phyloP scores from a whole-genome alignment of 257 asterid genomes.

The Rehmannia glutinosa region DNA sequence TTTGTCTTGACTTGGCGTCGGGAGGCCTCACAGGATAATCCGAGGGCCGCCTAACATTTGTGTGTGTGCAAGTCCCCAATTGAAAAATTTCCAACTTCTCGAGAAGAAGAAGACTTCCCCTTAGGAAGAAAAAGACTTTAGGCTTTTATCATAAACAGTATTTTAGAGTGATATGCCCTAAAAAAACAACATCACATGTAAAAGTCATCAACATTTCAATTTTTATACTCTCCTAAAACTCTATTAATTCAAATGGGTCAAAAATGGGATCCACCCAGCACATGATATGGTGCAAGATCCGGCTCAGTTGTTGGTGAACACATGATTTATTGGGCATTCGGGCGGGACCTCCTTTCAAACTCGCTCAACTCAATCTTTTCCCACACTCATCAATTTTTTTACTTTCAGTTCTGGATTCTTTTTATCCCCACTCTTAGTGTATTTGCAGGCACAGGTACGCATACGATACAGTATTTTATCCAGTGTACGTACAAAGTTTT shows the following conservation, averaged over 20 bases:
- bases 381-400: background rate
- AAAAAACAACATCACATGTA: no score
- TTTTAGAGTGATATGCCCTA: no score
- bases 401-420: background rate
- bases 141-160: no score
- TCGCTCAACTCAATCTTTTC: background rate
- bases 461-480: background rate
- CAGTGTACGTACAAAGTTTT: background rate
- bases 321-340: background rate
- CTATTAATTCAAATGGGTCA: background rate
- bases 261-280: background rate
- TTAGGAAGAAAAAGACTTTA: no score
- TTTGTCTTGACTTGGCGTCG: no score
- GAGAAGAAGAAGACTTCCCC: no score
- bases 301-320: background rate
- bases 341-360: conserved; percentile 25
- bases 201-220: no score
- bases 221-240: no score
- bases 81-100: no score
- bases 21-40: no score
- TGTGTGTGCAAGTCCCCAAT: no score
- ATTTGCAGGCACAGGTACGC: background rate
- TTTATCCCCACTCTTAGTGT: background rate
- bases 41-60: no score
- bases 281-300: background rate